phyloP scores from a whole-genome alignment of 148 eudicot genomes.

The Camellia lanceoleosa region DNA sequence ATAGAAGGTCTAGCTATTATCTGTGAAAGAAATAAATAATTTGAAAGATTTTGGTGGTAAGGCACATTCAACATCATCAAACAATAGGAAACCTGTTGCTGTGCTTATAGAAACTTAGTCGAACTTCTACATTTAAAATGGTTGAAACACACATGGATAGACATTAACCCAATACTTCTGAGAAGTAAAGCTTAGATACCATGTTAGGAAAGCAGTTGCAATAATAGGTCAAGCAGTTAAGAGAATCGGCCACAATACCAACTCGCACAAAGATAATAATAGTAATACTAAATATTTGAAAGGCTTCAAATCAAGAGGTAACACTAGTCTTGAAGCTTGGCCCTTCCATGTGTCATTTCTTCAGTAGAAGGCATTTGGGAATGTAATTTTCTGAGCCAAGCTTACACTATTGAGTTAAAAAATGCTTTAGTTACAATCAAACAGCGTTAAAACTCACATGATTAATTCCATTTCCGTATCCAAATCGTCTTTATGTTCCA shows the following conservation, averaged over 20 bases:
- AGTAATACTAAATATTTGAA: neutral
- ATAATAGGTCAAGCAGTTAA: neutral
- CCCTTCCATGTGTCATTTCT: neutral
- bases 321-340: neutral
- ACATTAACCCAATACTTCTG: no score
- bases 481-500: neutral
- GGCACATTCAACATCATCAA: neutral
- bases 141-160: no score
- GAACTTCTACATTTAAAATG: no score
- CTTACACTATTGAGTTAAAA: neutral
- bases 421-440: neutral
- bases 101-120: no score
- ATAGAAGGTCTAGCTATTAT: no score
- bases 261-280: neutral
- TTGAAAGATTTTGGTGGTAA: neutral
- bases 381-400: neutral
- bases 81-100: no score
- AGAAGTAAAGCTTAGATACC: no score
- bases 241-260: neutral
- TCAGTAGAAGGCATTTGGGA: neutral
- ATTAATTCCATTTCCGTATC: neutral
- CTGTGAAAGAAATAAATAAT: no score
- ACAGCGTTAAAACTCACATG: neutral
- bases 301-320: neutral
- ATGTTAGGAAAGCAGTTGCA: neutral